Evolutionary conservation across 2,329 filamentous ascomycete species (phyloP).

Genomic region (Scedosporium dehoogii): DNA sequence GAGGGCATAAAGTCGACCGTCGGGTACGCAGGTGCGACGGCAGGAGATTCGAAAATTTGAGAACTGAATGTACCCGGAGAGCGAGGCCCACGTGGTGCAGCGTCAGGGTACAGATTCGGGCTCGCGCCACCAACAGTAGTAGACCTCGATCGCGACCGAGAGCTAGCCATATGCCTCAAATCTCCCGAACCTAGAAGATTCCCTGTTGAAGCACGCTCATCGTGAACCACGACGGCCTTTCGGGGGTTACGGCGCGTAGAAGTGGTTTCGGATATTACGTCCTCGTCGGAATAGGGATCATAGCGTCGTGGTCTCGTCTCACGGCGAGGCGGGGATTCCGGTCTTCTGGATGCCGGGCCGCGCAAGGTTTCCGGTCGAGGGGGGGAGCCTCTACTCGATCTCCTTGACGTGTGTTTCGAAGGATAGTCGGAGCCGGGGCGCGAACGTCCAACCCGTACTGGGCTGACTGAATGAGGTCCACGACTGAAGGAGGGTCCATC

Average conservation of each 20-base stretch:
- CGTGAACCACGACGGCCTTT: constrained; percentile 1
- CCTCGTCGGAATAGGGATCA: neutral
- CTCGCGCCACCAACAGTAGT: neutral
- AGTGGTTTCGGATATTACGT: neutral
- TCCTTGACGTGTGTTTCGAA: constrained; percentile 18
- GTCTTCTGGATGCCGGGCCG: neutral
- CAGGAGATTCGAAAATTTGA: neutral
- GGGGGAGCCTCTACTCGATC: neutral
- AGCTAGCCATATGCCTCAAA: neutral
- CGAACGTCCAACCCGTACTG: constrained; percentile 15
- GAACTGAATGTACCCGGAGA: constrained; percentile 21
- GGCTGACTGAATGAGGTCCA: constrained; percentile 17
- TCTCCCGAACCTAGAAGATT: neutral
- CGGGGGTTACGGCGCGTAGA: neutral
- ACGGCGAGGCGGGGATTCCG: neutral
- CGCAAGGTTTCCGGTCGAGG: neutral
- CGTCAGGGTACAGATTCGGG: neutral
- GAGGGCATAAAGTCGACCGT: constrained; percentile 19
- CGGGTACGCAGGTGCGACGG: constrained; percentile 16
- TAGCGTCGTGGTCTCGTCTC: neutral
- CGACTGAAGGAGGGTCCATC: constrained; percentile 9
- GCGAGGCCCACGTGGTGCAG: constrained; percentile 12
- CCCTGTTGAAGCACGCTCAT: neutral
- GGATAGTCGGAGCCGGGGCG: constrained; percentile 17
- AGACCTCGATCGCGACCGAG: neutral